These are phyloP conservation scores for Kodamaea fukazawae DNA, from an alignment of 805 yeast species.

Conservation along the genomic window DNA sequence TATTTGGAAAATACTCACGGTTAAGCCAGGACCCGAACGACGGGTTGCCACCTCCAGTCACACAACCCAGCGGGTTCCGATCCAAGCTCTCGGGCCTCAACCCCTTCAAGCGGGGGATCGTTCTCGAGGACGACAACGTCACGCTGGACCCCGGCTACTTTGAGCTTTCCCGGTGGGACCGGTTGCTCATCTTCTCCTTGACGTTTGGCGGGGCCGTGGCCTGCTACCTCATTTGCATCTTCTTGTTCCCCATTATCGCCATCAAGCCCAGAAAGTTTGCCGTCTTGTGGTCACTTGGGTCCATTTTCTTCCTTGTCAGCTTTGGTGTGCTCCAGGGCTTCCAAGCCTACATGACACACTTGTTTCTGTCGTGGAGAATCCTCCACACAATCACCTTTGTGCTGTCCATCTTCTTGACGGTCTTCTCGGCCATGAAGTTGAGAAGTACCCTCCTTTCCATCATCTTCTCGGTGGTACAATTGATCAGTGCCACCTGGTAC, in stretches of 20 bases:
- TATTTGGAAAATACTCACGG: constrained; percentile 36
- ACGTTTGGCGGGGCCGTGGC: constrained; percentile 42
- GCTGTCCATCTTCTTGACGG: constrained; percentile 39
- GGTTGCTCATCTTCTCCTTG: constrained; percentile 44
- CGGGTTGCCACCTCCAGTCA: constrained; percentile 39
- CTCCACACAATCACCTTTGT: constrained; percentile 37
- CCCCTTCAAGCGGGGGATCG: constrained; percentile 39
- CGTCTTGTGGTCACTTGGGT: constrained; percentile 46
- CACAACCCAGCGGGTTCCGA: constrained; percentile 27
- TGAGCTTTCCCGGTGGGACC: constrained; percentile 45
- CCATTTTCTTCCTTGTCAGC: constrained; percentile 44
- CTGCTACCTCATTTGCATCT: constrained; percentile 43
- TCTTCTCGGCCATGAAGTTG: constrained; percentile 35
- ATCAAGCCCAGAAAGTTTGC: constrained; percentile 46
- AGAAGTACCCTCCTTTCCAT: constrained; percentile 38
- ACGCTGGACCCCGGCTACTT: constrained; percentile 44
- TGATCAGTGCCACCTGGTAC: constrained; percentile 43
- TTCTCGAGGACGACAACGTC: constrained; percentile 42
- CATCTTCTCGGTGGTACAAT: constrained; percentile 40
- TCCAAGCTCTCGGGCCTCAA: constrained; percentile 34
- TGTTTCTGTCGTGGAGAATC: constrained; percentile 41
- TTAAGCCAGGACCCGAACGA: constrained; percentile 33
- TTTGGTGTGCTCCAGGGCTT: constrained; percentile 47
- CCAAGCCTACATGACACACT: constrained; percentile 38
- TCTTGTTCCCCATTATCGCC: constrained; percentile 41